These are phyloP conservation scores for Tricholoma furcatifolium DNA, from an alignment of 768 basidiomycete genomes.

Conservation along the genomic window DNA sequence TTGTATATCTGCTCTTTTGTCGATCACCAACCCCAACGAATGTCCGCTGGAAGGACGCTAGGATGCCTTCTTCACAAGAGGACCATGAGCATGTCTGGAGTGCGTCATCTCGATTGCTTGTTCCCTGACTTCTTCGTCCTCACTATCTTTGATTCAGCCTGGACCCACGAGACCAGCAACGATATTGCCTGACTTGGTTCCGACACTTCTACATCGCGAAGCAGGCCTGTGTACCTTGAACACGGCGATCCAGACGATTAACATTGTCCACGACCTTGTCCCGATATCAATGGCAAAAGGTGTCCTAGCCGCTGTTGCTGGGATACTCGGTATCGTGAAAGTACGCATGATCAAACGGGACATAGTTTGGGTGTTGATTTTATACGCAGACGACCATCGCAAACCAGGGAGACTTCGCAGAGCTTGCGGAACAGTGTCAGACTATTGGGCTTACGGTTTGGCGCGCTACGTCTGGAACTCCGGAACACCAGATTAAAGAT, in stretches of 20 bases:
- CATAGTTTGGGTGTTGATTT: not conserved
- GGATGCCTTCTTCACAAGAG: no score
- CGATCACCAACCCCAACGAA: no score
- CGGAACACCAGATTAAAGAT: not conserved
- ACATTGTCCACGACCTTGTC: slow-evolving; percentile 1
- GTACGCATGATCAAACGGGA: not conserved
- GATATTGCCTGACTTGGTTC: not conserved
- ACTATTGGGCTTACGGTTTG: slow-evolving; percentile 9
- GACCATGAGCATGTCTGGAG: no score
- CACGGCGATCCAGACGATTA: not conserved
- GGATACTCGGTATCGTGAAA: slow-evolving; percentile 9
- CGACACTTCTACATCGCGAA: no score
- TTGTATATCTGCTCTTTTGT: no score
- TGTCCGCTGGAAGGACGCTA: no score
- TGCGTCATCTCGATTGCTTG: no score
- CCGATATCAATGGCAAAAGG: slow-evolving; percentile 2
- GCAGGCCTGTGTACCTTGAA: no score
- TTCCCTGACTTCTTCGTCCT: no score
- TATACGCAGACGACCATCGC: slow-evolving; percentile 1
- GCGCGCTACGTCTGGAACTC: slow-evolving; percentile 4
- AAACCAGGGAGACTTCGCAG: slow-evolving; percentile 8
- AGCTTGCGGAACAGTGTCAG: slow-evolving; percentile 10
- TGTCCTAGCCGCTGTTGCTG: slow-evolving; percentile 2
- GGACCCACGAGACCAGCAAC: not conserved
- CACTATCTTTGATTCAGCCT: not conserved